Evolutionary conservation across 108 stramenopile species (phyloP), one percentile per base, ranked within the genome.

Genomic region (Mediolabrus comicus): DNA sequence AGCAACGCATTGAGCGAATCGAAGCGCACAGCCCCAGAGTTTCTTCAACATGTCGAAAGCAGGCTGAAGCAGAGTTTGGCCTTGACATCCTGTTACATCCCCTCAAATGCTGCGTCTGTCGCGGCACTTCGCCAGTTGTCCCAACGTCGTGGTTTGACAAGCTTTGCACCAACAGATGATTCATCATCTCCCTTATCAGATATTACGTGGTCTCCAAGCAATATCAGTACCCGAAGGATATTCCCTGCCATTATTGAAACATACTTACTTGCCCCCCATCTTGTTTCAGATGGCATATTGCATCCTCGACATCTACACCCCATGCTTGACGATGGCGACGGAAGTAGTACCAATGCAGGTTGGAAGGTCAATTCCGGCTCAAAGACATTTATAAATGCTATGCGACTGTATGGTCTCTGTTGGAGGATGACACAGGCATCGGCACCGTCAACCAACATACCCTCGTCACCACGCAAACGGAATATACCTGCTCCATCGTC

Each of bases 181-280:
- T n/a, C 22, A 24, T 49, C 46, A 49, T 49, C 22, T 49, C 22
- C 46, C 22, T 4, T 1, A 22, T 8, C 19, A 7, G 46, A 49
- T 24, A 49, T 49, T 49, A 49, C 46, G 1, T 49, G 46, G 46
- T 49, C 46, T 19, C 25, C 59, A 16, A 36, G 30, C 56, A 69
- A 69, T 31, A 56, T 55, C 59, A 61, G 26, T 33, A 61, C 69
- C 8, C 55, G 77, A 24, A 62, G 75, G 51, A 69, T 78, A 49
- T 51, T 78, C 24, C 65, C 77, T 25, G 62, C 77, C 28, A 70
- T 78, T 22, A 78, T 78, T 39, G 77, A 78, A 62, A 60, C 58
- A 31, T 43, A 61, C 27, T 59, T 78, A 2, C 59, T 78, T 13
- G 34, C 58, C 29, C 69, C 77, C 2, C 64, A 71, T 59, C 59